Evolutionary conservation across 2,329 filamentous ascomycete species (phyloP), one percentile per base, ranked within the genome.

Genomic region (Calycina herbarum): DNA sequence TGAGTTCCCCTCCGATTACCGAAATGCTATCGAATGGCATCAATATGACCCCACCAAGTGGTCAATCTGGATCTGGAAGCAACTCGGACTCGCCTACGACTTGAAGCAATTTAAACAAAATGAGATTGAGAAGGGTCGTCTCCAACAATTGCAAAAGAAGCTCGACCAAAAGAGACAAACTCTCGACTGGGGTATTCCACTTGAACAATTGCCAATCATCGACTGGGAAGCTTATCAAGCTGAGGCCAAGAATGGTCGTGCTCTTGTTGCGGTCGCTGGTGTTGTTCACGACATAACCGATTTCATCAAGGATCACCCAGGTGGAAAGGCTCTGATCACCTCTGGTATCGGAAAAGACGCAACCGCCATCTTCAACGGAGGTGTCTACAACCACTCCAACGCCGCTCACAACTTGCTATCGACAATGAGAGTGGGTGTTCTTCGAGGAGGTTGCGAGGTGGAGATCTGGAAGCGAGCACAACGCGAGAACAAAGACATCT

Each of bases 21-120:
- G 92, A 77, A 96, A 96, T 77, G 92, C 92, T 68, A 94, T 95
- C 72, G 84, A 93, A 79, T 96, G 92, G 92, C 90, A 88, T 81
- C 92, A 96, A 81, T 96, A 96, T 76, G 92, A 96, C 78, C 92
- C 92, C 58, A 96, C 92, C 78, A 96, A 96, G 83, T 95, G 92
- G 92, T 85, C 82, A 76, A 96, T 96, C 82, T 92, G 88, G 88
- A 74, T 83, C 66, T 94, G 90, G 89, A 95, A 94, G 86, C 86
- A 90, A 79, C 80, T 94, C 64, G 92, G 92, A 66, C 87, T 96
- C 63, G 92, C 92, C 75, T 93, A 89, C 76, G 90, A 95, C 79
- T 85, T 96, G 65, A 96, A 96, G 86, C 87, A 94, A 80, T 96
- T 96, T 87, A 91, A 91, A 73, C 82, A 87, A 80, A 96, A 96